Base-by-base conservation (phyloP, 1,284 basidiomycete genomes). In the Athelia sp. region DNA sequence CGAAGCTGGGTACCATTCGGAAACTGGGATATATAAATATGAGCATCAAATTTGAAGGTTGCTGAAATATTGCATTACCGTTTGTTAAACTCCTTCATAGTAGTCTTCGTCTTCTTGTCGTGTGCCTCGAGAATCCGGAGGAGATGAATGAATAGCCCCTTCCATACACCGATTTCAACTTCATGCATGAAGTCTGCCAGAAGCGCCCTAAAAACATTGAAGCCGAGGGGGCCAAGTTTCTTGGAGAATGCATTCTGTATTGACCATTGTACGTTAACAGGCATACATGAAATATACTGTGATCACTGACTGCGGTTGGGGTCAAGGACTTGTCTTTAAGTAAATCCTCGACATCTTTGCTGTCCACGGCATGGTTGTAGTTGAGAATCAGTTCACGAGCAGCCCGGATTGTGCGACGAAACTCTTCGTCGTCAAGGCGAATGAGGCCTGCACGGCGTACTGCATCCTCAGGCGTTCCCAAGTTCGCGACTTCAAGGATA, bases 1-100 rank as follows among this genome's bases (percentile, higher is more conserved):
- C 64, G 52, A 70, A 71, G 2, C 58, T 57, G 1, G 66, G 58
- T 1, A 64, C 54, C 23, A 43, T 14, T 2, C 62, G 55, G 49
- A 55, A 68, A 21, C 64, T 62, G 43, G 29, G 49, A 53, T 26
- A 15, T 10, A 29, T 24, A 6, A 6, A 44, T n/a, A 29, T 8
- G 32, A 26, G 24, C 4, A 46, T 31, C 9, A 42, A 14, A 18
- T 15, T 14, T 36, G 10, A 31, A 26, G 8, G 22, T 23, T 22
- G 18, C n/a, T 22, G 23, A 44, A n/a, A 14, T 10, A 11, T 3
- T 4, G 4, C 6, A 42, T 46, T 32, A 62, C 58, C 66, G 64
- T 44, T 31, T 31, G 47, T 44, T 26, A 10, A 44, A 26, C 17
- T 44, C 43, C 4, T 15, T 9, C 15, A 44, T 22, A 40, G 43